Percentiles rank a stretch among this genome's conserved stretches.
Conservation (phyloP, 257 asterid species). For the Solanum ahanhuiri region DNA sequence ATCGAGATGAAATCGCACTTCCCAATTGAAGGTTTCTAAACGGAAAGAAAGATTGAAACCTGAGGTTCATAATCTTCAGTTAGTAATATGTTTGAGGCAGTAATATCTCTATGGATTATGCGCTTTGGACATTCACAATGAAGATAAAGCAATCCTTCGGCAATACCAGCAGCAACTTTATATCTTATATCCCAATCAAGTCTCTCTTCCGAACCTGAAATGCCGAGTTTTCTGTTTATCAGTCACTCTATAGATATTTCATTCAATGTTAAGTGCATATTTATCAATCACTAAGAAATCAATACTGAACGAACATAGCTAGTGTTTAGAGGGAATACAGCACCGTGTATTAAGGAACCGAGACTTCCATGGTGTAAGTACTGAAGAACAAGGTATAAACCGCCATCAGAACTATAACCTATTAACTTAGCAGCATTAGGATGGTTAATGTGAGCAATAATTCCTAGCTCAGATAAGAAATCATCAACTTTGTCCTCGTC, state of each 20-base stretch:
- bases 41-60: constrained; percentile 23
- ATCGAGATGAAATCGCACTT: neutral
- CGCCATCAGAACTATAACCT: too few relatives aligned
- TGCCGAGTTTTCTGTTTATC: neutral
- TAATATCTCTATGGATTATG: constrained; percentile 85
- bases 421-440: constrained; percentile 84
- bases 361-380: constrained; percentile 70
- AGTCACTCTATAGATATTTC: neutral
- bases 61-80: constrained; percentile 72
- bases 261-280: neutral
- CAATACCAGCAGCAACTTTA: constrained; percentile 64
- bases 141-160: constrained; percentile 80
- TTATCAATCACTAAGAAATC: neutral
- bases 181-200: constrained; percentile 60
- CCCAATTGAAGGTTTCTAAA: neutral
- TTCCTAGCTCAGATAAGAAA: constrained; percentile 85
- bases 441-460: constrained; percentile 84
- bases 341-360: constrained; percentile 59
- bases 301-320: neutral
- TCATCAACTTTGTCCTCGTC: constrained; percentile 74
- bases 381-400: too few relatives aligned
- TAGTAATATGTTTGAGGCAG: constrained; percentile 82
- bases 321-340: neutral
- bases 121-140: constrained; percentile 78
- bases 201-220: constrained; percentile 44